Evolutionary conservation across 1,284 basidiomycete genomes (phyloP), one percentile per base, ranked within the genome.

Genomic region (Neonothopanus nambi): DNA sequence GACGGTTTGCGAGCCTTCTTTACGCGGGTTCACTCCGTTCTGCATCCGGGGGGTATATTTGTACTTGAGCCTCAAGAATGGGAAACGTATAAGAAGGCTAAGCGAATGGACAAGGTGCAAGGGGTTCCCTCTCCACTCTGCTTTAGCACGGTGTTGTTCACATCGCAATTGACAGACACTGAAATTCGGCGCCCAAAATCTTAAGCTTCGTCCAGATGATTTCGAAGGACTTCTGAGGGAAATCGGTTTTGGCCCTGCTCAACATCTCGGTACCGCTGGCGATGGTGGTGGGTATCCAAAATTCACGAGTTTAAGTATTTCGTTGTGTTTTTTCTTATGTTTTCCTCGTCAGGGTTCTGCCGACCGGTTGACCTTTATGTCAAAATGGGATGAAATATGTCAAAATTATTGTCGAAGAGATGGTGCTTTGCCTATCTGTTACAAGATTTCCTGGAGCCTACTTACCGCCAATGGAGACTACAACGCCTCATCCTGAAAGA

Each of bases 11-110:
- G 67, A 42, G 56, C 58, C 0, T 91, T 93, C 66, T 93, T 93
- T 62, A 68, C 64, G 2, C 79, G 82, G 18, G 80, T 84, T 0
- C 72, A 82, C 57, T 62, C 67, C n/a, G 77, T 80, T 2, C 72
- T 93, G 17, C 72, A 67, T 17, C 68, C 77, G 0, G 83, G 81
- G 3, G 87, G 87, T 0, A 68, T 66, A 1, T 86, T 93, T 53
- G 64, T 93, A 1, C 72, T 93, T 1, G 91, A 93, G 63, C 85
- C 89, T 0, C 91, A 93, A 62, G 74, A 81, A 24, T 93, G 89
- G 88, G 82, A 87, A 7, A 84, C 85, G 1, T 93, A 93, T 60
- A 74, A 74, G 8, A 90, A 90, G 60, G 87, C 89, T 0, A 83
- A 78, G 52, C 78, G 85, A 9, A 84, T 87, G 80, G 73, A 82